Evolutionary conservation across 202 grass and related monocot genomes (phyloP), one percentile per base, ranked within the genome.

Genomic region (Carex arenaria): DNA sequence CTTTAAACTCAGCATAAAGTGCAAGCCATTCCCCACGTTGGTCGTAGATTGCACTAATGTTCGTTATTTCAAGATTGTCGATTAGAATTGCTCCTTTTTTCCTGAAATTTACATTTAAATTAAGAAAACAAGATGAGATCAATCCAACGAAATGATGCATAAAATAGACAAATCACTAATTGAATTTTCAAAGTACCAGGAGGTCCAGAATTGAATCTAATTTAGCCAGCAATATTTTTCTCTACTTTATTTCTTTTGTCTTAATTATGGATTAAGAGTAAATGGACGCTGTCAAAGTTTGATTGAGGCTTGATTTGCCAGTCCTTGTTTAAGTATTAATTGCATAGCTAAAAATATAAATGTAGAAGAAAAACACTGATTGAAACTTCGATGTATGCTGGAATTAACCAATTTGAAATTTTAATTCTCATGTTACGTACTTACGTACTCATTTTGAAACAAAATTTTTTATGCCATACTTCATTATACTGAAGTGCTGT

Each of bases 1-100:
- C 8, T 79, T 94, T 91, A 68, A 94, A 90, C 88, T 94, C 92
- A 10, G 92, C 82, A 5, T 4, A 3, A 28, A 92, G 17, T 7
- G 72, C 84, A 55, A 54, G 34, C 1, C n/a, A 5, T 68, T 91
- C 87, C 1, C 72, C 72, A 34, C 72, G 56, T 76, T 56, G 72
- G 72, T 56, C 34, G 51, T 89, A 28, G 55, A 78, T 85, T 17
- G 78, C 59, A 34, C 38, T 89, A 64, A 86, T 0, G 23, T 94
- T 88, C 22, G 65, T 38, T 3, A 89, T 82, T 14, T 66, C 53
- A 55, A 94, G 82, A 31, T 90, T 87, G n/a, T 94, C 88, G 12
- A 81, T 80, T 59, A 90, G 40, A 1, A 84, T 12, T 8, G 92
- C 92, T 17, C 92, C 89, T 2, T 72, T 38, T 85, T 18, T 84